A percentile compares a stretch with the other conserved stretches of the same genome.
These are phyloP conservation scores for Coniochaeta hoffmannii DNA, from an alignment of 2,329 filamentous ascomycete species.

Conservation along the genomic window DNA sequence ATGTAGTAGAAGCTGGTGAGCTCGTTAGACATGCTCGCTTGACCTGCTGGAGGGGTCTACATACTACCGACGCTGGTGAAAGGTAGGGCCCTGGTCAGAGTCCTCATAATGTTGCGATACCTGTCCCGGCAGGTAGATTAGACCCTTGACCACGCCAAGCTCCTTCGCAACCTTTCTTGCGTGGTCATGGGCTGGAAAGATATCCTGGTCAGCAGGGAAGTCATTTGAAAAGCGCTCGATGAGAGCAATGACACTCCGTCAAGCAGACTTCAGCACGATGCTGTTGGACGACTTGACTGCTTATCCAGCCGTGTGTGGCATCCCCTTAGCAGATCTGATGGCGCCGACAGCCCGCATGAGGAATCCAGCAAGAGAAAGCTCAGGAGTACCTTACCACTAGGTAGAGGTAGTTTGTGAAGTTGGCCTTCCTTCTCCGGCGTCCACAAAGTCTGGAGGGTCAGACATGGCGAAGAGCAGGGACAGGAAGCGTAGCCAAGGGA, in stretches of 20 bases:
- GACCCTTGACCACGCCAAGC: conserved; percentile 39
- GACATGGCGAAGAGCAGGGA: too few relatives aligned
- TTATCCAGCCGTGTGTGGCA: too few relatives aligned
- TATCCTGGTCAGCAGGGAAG: not conserved
- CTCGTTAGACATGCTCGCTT: not conserved
- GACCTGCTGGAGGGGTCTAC: conserved; percentile 13
- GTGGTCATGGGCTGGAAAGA: conserved; percentile 42
- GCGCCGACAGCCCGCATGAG: too few relatives aligned
- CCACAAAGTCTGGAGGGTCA: too few relatives aligned
- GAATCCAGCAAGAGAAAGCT: too few relatives aligned
- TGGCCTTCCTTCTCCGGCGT: too few relatives aligned
- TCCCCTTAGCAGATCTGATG: too few relatives aligned
- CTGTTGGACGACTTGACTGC: too few relatives aligned
- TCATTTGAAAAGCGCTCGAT: not conserved
- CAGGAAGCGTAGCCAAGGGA: too few relatives aligned
- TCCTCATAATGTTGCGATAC: conserved; percentile 45
- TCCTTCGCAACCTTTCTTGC: conserved; percentile 48
- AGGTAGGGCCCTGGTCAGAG: conserved; percentile 48
- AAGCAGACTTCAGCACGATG: not conserved
- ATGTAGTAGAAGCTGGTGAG: conserved; percentile 50
- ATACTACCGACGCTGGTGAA: conserved; percentile 53
- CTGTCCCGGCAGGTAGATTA: conserved; percentile 50
- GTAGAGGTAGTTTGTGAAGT: too few relatives aligned
- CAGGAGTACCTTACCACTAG: too few relatives aligned
- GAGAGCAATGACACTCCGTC: not conserved